Evolutionary conservation across 164 flowering plant species (phyloP).

Genomic region (Vitis amurensis): DNA sequence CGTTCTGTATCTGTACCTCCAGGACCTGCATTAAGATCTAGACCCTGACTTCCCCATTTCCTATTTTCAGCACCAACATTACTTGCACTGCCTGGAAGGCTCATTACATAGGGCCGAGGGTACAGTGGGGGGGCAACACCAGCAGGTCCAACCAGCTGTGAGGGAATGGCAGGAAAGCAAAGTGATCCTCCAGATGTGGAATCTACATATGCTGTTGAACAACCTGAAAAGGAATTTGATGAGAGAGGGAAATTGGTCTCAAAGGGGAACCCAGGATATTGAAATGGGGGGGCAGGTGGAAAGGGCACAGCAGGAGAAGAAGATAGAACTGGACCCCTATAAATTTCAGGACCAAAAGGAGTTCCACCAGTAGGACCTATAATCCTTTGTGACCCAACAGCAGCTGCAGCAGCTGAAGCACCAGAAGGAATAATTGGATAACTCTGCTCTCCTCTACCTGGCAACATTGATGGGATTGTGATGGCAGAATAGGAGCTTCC

Average conservation of each 20-base stretch:
- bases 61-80: conserved; percentile 45
- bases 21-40: conserved; percentile 91
- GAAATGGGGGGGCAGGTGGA: conserved; percentile 44
- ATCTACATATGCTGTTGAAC: conserved; percentile 55
- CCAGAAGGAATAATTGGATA: conserved; percentile 34
- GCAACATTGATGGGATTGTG: conserved; percentile 55
- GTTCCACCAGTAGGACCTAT: conserved; percentile 43
- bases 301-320: conserved; percentile 74
- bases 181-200: conserved; percentile 55
- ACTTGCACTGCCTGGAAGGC: conserved; percentile 44
- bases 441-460: conserved; percentile 70
- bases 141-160: conserved; percentile 58
- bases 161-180: conserved; percentile 48
- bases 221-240: conserved; percentile 61
- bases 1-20: conserved; percentile 58
- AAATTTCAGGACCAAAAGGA: conserved; percentile 58
- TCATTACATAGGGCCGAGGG: conserved; percentile 62
- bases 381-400: conserved; percentile 56
- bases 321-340: conserved; percentile 69
- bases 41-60: conserved; percentile 69
- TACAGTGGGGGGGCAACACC: conserved; percentile 52
- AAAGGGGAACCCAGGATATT: conserved; percentile 66
- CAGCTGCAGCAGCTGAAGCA: conserved; percentile 9
- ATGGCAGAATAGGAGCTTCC: conserved; percentile 56
- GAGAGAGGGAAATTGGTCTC: conserved; percentile 63